Evolutionary conservation across 2,329 filamentous ascomycete genomes (phyloP).

Genomic region (Anisogramma anomala): DNA sequence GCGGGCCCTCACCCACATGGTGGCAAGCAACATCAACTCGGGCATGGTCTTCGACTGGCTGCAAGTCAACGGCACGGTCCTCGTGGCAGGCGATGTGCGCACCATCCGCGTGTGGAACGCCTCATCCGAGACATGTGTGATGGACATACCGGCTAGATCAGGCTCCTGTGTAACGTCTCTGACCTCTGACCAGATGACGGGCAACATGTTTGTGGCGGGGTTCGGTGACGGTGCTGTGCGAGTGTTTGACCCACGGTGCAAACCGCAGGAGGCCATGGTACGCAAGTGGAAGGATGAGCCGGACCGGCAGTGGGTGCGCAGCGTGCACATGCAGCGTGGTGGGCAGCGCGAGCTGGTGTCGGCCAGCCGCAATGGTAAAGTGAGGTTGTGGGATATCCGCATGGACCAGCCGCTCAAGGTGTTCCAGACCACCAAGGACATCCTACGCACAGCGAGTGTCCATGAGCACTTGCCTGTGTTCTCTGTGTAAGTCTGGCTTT

Average conservation of each 20-base stretch:
- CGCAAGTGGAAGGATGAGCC: constrained; percentile 90
- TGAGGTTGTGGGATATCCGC: constrained; percentile 92
- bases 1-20: constrained; percentile 83
- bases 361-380: constrained; percentile 82
- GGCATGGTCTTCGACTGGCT: constrained; percentile 98
- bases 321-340: constrained; percentile 91
- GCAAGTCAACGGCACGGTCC: constrained; percentile 84
- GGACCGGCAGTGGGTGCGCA: constrained; percentile 83
- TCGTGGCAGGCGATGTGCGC: constrained; percentile 93
- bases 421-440: constrained; percentile 64
- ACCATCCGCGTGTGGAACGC: constrained; percentile 96
- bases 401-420: constrained; percentile 67
- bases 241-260: constrained; percentile 81
- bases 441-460: constrained; percentile 74
- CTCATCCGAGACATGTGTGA: constrained; percentile 80
- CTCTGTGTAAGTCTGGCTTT: constrained; percentile 56
- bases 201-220: constrained; percentile 88
- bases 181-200: constrained; percentile 95
- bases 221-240: constrained; percentile 92
- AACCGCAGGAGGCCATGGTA: constrained; percentile 82
- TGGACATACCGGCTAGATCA: constrained; percentile 88
- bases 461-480: constrained; percentile 97
- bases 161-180: constrained; percentile 92
- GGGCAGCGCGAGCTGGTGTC: constrained; percentile 84
- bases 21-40: constrained; percentile 86